A percentile compares a stretch with the other conserved stretches of the same genome.
Conservation (phyloP, 805 yeast species). For the Soucietia sequanensis region DNA sequence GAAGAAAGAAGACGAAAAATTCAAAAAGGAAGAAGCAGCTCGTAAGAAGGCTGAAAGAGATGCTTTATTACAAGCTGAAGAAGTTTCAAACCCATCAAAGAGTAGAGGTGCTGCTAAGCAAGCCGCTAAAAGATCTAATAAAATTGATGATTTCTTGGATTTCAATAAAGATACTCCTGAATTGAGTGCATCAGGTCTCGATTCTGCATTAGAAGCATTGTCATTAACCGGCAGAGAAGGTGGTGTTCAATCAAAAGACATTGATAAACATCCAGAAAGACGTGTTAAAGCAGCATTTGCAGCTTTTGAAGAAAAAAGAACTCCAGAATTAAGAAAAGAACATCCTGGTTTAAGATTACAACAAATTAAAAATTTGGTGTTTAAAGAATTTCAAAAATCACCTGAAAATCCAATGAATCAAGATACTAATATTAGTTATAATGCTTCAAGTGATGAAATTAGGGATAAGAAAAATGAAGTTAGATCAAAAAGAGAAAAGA, state of each 20-base stretch:
- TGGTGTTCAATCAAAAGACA: conserved; percentile 57
- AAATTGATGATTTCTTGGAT: conserved; percentile 66
- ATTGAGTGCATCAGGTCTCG: conserved; percentile 72
- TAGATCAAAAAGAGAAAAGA: conserved; percentile 47
- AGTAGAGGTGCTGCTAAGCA: conserved; percentile 69
- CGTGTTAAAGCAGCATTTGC: conserved; percentile 78
- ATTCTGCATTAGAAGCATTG: conserved; percentile 75
- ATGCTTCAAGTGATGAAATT: conserved; percentile 59
- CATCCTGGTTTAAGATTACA: conserved; percentile 77
- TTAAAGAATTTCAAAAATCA: conserved; percentile 78
- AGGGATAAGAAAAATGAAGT: conserved; percentile 46
- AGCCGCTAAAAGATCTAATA: conserved; percentile 58
- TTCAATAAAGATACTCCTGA: conserved; percentile 48
- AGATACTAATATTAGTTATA: conserved; percentile 58
- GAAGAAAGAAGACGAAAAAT: conserved; percentile 67
- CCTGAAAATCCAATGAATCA: conserved; percentile 85
- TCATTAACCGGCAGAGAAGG: conserved; percentile 58
- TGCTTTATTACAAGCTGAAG: conserved; percentile 61
- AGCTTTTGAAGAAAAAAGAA: conserved; percentile 67
- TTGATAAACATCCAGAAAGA: conserved; percentile 88
- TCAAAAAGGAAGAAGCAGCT: conserved; percentile 73
- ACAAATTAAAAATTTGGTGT: conserved; percentile 70
- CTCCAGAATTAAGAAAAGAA: conserved; percentile 73
- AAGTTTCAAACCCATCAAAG: conserved; percentile 59
- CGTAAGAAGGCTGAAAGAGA: conserved; percentile 83